Evolutionary conservation across 306 rosid genomes (phyloP).

Genomic region (Cercis canadensis): DNA sequence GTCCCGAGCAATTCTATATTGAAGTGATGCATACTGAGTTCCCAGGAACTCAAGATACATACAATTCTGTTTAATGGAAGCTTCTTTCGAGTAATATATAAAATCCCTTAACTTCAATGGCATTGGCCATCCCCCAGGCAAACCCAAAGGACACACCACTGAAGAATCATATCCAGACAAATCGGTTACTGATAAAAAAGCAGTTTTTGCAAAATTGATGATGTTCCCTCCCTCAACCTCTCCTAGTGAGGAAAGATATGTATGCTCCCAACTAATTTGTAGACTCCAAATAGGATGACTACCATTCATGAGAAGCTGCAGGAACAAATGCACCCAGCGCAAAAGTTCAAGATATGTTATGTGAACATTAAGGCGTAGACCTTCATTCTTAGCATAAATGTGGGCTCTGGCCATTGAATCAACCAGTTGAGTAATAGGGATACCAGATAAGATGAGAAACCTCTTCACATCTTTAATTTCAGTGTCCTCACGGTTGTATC

Average conservation of each 20-base stretch:
- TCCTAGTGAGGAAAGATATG: conserved; percentile 77
- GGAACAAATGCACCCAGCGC: conserved; percentile 89
- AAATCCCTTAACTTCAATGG: conserved; percentile 65
- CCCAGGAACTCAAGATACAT: conserved; percentile 80
- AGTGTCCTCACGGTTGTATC: conserved; percentile 35
- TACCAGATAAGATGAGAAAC: conserved; percentile 69
- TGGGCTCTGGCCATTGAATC: conserved; percentile 80
- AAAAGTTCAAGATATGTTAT: conserved; percentile 80
- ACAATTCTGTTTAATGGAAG: conserved; percentile 67
- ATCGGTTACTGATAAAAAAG: conserved; percentile 45
- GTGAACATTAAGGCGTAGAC: conserved; percentile 48
- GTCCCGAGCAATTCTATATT: conserved; percentile 45
- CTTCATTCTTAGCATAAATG: conserved; percentile 72
- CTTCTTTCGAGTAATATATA: conserved; percentile 67
- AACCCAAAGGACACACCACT: conserved; percentile 44
- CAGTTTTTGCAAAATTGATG: conserved; percentile 52
- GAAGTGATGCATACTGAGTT: conserved; percentile 58
- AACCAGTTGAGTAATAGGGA: conserved; percentile 67
- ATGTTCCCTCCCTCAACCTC: conserved; percentile 60
- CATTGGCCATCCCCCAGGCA: conserved; percentile 92
- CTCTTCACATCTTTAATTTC: conserved; percentile 69
- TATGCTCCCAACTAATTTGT: conserved; percentile 85
- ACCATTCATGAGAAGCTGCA: conserved; percentile 74
- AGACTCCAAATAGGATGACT: conserved; percentile 81
- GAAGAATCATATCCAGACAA: conserved; percentile 50